Evolutionary conservation across 1,284 basidiomycete species (phyloP).

Genomic region (Apiotrichum siamense): DNA sequence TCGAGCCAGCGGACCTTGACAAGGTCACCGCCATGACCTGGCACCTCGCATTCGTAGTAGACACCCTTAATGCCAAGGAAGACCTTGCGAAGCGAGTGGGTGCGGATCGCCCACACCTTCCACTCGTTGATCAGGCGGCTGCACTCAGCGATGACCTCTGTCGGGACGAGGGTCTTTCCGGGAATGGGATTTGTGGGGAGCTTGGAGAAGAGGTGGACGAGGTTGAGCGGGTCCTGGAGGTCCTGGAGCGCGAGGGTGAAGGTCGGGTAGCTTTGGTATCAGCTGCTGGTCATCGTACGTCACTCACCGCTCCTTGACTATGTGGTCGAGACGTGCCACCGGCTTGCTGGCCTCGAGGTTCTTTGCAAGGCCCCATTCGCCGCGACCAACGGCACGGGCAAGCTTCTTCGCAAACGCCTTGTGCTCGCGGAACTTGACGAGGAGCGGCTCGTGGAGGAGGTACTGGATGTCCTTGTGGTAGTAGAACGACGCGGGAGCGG

Average conservation of each 20-base stretch:
- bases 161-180: conserved; percentile 60
- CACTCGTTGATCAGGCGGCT: conserved; percentile 81
- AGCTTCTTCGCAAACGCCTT: conserved; percentile 99
- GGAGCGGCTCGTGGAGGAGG: conserved; percentile 91
- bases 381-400: conserved; percentile 82
- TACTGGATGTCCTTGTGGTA: conserved; percentile 98
- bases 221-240: conserved; percentile 94
- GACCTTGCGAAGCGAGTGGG: conserved; percentile 75
- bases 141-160: conserved; percentile 85
- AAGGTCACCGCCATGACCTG: conserved; percentile 66
- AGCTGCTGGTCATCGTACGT: neutral
- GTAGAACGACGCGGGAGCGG: conserved; percentile 95
- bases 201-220: conserved; percentile 86
- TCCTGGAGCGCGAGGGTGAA: conserved; percentile 94
- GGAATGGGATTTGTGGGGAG: conserved; percentile 69
- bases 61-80: conserved; percentile 98
- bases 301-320: conserved; percentile 78
- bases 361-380: conserved; percentile 93
- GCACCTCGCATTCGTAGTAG: conserved; percentile 93
- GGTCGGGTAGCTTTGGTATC: conserved; percentile 67
- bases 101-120: conserved; percentile 86
- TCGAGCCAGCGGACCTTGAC: conserved; percentile 84
- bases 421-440: conserved; percentile 93
- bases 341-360: conserved; percentile 89
- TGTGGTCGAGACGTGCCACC: conserved; percentile 83